Conservation (phyloP, 163 green algal genomes). For the Volvox carteri region DNA sequence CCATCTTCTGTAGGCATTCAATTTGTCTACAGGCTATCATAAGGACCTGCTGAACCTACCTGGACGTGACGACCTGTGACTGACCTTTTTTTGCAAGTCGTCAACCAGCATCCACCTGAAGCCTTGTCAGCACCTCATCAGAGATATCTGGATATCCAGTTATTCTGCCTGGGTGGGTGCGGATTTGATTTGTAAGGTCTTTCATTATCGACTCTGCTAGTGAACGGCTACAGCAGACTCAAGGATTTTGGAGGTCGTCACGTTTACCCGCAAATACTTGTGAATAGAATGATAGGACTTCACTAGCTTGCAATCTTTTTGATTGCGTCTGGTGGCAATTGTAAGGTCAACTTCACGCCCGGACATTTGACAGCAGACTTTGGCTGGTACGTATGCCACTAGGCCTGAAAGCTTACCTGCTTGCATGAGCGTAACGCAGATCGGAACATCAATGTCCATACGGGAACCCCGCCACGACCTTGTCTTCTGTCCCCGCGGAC, state of each 20-base stretch:
- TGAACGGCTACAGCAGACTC: not conserved
- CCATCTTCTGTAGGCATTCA: not conserved
- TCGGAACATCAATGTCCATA: too few relatives aligned
- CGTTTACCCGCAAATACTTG: not conserved
- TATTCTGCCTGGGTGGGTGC: not conserved
- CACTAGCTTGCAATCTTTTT: too few relatives aligned
- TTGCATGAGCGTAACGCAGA: not conserved
- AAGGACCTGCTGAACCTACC: not conserved
- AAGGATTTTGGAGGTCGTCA: not conserved
- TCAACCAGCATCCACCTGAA: not conserved
- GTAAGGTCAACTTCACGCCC: not conserved
- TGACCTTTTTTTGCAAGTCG: not conserved
- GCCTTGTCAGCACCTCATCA: not conserved
- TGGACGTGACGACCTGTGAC: not conserved
- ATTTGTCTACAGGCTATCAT: not conserved
- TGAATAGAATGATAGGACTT: too few relatives aligned
- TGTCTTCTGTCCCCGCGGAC: too few relatives aligned
- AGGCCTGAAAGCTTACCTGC: not conserved
- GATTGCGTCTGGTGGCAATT: not conserved
- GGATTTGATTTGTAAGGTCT: not conserved
- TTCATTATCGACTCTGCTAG: not conserved
- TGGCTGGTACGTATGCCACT: not conserved
- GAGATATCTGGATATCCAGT: constrained; percentile 1
- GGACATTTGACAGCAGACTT: not conserved
- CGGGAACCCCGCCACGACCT: too few relatives aligned